Evolutionary conservation across 345 rosid species (phyloP), one percentile per base, ranked within the genome.

Genomic region (Eucalyptus albens): DNA sequence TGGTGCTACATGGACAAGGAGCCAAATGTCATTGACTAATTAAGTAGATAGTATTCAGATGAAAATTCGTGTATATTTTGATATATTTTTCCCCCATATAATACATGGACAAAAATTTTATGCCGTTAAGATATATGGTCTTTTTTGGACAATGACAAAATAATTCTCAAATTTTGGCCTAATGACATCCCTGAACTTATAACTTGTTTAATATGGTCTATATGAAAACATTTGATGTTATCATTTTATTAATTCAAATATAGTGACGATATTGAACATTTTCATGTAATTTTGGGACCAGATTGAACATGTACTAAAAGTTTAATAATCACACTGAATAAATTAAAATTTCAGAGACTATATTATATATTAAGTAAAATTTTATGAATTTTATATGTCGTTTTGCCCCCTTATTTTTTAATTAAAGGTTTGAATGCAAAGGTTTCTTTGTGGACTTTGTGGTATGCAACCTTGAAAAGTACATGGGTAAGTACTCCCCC

Each of bases 261-360:
- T 5, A 56, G 29, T 24, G 1, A 56, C 2, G 0, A 11, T 56
- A 56, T 22, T 56, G 1, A 56, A 24, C 6, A 56, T 24, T 56
- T 56, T 56, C 3, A 56, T 56, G 12, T 56, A 24, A 2, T 56
- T 56, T 22, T 26, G 27, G 6, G 6, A 56, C 0, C 0, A 2
- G 0, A 24, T 56, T 56, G 0, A 56, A 56, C 2, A 24, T 4
- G 6, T 56, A 24, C 1, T 9, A 24, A 56, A 56, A 56, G 27
- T 56, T 56, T 22, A 56, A 22, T 4, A 26, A 56, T 56, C 6
- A 56, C 62, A 24, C 2, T 4, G 11, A 53, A 53, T 53, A 21
- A 53, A 24, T 10, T 56, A 56, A 56, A 4, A 26, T 9, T 24
- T 56, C 0, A 22, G 1, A 11, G 12, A 56, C 0, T 26, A 56